Evolutionary conservation across 805 yeast genomes (phyloP).

Genomic region (Candida incommunis): DNA sequence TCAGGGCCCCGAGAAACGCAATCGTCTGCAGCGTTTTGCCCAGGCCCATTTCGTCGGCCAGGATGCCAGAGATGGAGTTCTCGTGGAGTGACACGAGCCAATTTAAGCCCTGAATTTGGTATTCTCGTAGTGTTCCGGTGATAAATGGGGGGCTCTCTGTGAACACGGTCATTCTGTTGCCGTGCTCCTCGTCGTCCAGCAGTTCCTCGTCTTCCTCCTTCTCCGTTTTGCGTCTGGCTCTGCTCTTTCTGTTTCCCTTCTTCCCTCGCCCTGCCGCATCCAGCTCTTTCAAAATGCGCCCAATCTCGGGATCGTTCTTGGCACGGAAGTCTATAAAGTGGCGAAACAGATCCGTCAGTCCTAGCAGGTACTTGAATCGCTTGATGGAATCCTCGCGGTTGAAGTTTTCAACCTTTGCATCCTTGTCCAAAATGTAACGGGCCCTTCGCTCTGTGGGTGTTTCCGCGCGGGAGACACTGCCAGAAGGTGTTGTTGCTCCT

Average conservation of each 20-base stretch:
- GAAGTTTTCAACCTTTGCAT: not conserved
- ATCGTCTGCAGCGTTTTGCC: slow-evolving; percentile 95
- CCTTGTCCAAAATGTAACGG: slow-evolving; percentile 1
- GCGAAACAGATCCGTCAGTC: slow-evolving; percentile 72
- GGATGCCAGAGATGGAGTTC: slow-evolving; percentile 75
- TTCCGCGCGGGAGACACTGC: not conserved
- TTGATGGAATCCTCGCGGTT: slow-evolving; percentile 43
- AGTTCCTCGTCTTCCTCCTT: slow-evolving; percentile 93
- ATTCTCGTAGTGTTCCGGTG: slow-evolving; percentile 65
- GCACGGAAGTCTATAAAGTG: slow-evolving; percentile 75
- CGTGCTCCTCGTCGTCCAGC: slow-evolving; percentile 81
- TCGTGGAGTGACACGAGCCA: slow-evolving; percentile 85
- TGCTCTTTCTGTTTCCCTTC: slow-evolving; percentile 9
- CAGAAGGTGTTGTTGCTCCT: not conserved
- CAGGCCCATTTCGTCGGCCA: slow-evolving; percentile 97
- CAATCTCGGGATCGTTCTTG: slow-evolving; percentile 54
- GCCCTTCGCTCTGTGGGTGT: slow-evolving; percentile 1
- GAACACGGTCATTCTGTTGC: slow-evolving; percentile 42
- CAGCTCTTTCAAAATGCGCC: slow-evolving; percentile 19
- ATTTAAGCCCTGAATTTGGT: slow-evolving; percentile 88
- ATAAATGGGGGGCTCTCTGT: slow-evolving; percentile 74
- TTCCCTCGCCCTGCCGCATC: slow-evolving; percentile 12
- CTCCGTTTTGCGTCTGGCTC: slow-evolving; percentile 66
- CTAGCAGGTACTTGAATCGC: slow-evolving; percentile 64
- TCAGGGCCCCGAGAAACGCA: slow-evolving; percentile 74